Percentiles rank a stretch among this genome's conserved stretches.
Evolutionary conservation across 108 stramenopile genomes (phyloP).

Genomic region (Nannochloropsis gaditana): DNA sequence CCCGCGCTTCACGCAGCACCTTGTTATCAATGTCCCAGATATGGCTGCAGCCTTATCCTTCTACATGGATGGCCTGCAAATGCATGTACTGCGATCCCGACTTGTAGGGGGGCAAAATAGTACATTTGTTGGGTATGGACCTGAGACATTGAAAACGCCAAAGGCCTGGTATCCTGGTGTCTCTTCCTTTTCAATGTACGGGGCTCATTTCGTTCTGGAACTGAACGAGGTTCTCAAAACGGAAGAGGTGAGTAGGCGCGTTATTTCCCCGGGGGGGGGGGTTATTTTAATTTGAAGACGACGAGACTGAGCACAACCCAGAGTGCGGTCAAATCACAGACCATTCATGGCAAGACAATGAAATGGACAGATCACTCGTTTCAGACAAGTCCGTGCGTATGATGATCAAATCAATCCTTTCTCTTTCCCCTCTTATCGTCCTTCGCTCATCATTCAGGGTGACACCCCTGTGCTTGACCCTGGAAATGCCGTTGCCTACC

Average conservation of each 20-base stretch:
- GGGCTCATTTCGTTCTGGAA: constrained; percentile 46
- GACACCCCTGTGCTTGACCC: constrained; percentile 30
- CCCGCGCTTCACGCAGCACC: constrained; percentile 43
- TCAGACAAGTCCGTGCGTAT: too few relatives aligned
- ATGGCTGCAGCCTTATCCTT: constrained; percentile 38
- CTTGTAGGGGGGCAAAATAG: constrained; percentile 30
- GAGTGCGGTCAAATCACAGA: too few relatives aligned
- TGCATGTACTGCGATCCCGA: constrained; percentile 40
- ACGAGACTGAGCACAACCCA: too few relatives aligned
- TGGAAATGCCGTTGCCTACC: constrained; percentile 41
- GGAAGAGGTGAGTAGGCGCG: not conserved
- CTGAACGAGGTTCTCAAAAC: constrained; percentile 27
- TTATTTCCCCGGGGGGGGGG: not conserved
- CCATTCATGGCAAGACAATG: too few relatives aligned
- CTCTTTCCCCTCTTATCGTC: not conserved
- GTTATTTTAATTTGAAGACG: too few relatives aligned
- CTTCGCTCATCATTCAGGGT: not conserved
- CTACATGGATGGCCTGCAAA: constrained; percentile 37
- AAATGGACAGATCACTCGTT: too few relatives aligned
- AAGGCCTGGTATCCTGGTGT: constrained; percentile 37
- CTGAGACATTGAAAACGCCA: constrained; percentile 39
- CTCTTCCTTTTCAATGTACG: constrained; percentile 28
- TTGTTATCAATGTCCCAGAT: constrained; percentile 45
- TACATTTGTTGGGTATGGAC: constrained; percentile 46
- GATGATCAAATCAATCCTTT: not conserved